These are phyloP conservation scores for Didymosphaeria variabile DNA, from an alignment of 2,329 filamentous ascomycete genomes.

Conservation along the genomic window DNA sequence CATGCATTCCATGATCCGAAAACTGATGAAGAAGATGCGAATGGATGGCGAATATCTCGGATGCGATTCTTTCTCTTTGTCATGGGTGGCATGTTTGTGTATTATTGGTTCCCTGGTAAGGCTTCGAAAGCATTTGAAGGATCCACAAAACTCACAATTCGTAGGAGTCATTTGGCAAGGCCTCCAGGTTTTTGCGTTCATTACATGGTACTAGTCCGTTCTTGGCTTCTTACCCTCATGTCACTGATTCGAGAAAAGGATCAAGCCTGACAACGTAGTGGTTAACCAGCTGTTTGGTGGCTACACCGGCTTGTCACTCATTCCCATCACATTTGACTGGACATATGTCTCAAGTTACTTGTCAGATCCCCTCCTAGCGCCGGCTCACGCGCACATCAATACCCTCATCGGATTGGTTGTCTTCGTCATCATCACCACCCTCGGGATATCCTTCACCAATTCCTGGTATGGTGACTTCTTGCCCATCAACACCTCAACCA, in stretches of 20 bases:
- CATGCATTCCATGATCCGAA: conserved; percentile 76
- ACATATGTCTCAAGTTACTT: conserved; percentile 54
- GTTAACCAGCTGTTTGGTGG: conserved; percentile 80
- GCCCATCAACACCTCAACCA: conserved; percentile 45
- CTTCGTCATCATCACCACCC: conserved; percentile 42
- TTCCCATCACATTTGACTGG: conserved; percentile 82
- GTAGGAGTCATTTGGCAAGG: conserved; percentile 67
- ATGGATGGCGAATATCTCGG: conserved; percentile 72
- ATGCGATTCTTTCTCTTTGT: conserved; percentile 71
- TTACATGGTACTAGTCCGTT: conserved; percentile 64
- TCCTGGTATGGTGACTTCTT: conserved; percentile 47
- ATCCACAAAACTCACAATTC: not conserved
- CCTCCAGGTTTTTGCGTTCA: conserved; percentile 74
- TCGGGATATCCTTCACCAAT: conserved; percentile 45
- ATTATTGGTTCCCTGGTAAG: conserved; percentile 61
- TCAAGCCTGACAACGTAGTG: conserved; percentile 72
- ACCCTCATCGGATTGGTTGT: conserved; percentile 43
- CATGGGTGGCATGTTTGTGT: conserved; percentile 63
- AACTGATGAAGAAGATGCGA: conserved; percentile 62
- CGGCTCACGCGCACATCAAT: conserved; percentile 41
- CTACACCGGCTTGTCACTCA: conserved; percentile 70
- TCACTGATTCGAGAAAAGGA: conserved; percentile 32
- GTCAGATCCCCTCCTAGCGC: conserved; percentile 41
- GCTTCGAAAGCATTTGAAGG: not conserved
- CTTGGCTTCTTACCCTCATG: not conserved